These are phyloP conservation scores for Eleusine indica DNA, from an alignment of 176 grass and related monocot genomes.

Conservation along the genomic window DNA sequence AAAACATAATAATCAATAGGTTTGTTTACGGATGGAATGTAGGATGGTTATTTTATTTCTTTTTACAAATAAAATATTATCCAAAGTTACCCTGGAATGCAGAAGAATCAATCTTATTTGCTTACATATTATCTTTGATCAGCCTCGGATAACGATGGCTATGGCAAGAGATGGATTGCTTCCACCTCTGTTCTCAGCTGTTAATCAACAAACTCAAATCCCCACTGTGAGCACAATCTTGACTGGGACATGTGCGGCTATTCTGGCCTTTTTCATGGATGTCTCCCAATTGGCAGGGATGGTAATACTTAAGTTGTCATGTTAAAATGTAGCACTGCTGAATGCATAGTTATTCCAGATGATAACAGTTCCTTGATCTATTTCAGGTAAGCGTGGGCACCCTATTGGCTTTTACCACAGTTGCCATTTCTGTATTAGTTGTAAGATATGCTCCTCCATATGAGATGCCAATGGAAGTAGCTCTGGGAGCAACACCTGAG, in stretches of 20 bases:
- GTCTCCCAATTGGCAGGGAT: constrained; percentile 87
- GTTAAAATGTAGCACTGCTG: constrained; percentile 31
- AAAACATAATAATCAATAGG: too few relatives aligned
- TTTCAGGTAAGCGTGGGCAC: constrained; percentile 92
- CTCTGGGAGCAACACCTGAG: constrained; percentile 49
- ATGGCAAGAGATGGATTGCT: constrained; percentile 94
- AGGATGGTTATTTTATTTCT: constrained; percentile 7
- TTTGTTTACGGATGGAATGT: background rate
- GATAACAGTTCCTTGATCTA: constrained; percentile 39
- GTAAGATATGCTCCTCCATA: constrained; percentile 76
- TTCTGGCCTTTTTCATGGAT: constrained; percentile 88
- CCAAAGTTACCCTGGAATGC: background rate
- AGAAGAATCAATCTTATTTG: constrained; percentile 16
- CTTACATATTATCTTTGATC: constrained; percentile 39
- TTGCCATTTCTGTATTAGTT: constrained; percentile 81
- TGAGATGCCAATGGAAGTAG: constrained; percentile 58
- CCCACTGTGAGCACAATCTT: constrained; percentile 75
- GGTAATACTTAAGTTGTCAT: constrained; percentile 50
- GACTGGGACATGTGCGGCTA: constrained; percentile 67
- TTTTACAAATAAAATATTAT: constrained; percentile 10
- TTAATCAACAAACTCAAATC: constrained; percentile 71
- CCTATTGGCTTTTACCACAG: constrained; percentile 75
- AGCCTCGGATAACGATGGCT: constrained; percentile 96
- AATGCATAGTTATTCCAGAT: constrained; percentile 34
- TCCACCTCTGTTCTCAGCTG: constrained; percentile 67